These are phyloP conservation scores for Paracamarosporium sp. DNA, from an alignment of 2,329 filamentous ascomycete species.

Conservation along the genomic window DNA sequence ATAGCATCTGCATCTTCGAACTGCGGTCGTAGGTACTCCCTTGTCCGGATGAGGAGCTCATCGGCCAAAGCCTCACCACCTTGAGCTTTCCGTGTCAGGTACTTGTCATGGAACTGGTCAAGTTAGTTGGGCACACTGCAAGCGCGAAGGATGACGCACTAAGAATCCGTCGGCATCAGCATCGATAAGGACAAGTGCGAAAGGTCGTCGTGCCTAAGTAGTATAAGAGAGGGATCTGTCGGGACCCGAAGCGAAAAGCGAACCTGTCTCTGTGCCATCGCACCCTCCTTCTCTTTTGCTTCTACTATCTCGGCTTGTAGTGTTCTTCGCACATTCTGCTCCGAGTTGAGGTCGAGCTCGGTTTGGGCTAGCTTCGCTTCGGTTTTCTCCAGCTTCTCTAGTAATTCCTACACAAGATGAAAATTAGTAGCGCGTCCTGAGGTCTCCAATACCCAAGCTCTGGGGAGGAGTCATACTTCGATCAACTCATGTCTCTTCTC, in stretches of 20 bases:
- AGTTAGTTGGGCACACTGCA: neutral
- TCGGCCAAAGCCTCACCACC: constrained; percentile 44
- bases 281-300: constrained; percentile 36
- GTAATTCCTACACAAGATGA: constrained; percentile 33
- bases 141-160: constrained; percentile 21
- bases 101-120: constrained; percentile 45
- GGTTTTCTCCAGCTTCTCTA: constrained; percentile 46
- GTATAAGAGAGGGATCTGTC: constrained; percentile 13
- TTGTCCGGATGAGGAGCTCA: constrained; percentile 40
- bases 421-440: neutral
- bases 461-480: constrained; percentile 29
- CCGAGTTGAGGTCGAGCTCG: constrained; percentile 45
- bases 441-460: neutral
- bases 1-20: constrained; percentile 43
- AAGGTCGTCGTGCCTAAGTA: constrained; percentile 39
- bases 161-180: constrained; percentile 46
- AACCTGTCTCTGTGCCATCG: constrained; percentile 40
- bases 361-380: constrained; percentile 44
- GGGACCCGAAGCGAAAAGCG: neutral
- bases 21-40: constrained; percentile 44
- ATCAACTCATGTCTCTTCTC: constrained; percentile 46
- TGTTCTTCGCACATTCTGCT: constrained; percentile 46
- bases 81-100: constrained; percentile 41
- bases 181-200: constrained; percentile 45
- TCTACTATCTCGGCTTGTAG: constrained; percentile 43